A percentile compares a stretch with the other conserved stretches of the same genome.
Evolutionary conservation across 2,329 filamentous ascomycete genomes (phyloP).

Genomic region (Sporothrix schenckii): DNA sequence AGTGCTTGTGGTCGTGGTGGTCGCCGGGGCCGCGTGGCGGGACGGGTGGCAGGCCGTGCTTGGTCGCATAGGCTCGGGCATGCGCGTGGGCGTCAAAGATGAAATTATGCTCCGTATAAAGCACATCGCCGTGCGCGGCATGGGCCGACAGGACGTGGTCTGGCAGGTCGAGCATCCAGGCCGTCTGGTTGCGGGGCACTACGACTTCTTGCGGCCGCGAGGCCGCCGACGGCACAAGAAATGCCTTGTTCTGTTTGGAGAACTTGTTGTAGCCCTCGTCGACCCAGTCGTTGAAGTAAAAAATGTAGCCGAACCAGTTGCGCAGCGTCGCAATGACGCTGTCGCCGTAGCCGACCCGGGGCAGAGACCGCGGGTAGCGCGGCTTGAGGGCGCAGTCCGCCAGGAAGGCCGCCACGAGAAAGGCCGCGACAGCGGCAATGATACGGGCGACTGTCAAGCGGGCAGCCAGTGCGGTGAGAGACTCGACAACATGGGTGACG

Average conservation of each 20-base stretch:
- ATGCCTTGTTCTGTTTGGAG: conserved; percentile 48
- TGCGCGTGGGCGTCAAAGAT: conserved; percentile 43
- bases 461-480: background rate
- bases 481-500: background rate
- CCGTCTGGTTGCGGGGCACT: conserved; percentile 49
- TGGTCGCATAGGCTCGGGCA: background rate
- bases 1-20: background rate
- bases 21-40: background rate
- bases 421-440: conserved; percentile 39
- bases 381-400: conserved; percentile 48
- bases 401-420: conserved; percentile 47
- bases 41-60: conserved; percentile 9
- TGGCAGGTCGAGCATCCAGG: conserved; percentile 54
- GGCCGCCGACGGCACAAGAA: conserved; percentile 49
- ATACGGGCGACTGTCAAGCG: conserved; percentile 42
- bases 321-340: conserved; percentile 45
- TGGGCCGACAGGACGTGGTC: conserved; percentile 49
- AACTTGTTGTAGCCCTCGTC: conserved; percentile 51
- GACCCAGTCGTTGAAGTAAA: conserved; percentile 47
- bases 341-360: conserved; percentile 47
- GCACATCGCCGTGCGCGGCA: conserved; percentile 51
- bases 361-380: conserved; percentile 47
- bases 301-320: conserved; percentile 48
- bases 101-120: conserved; percentile 50
- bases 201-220: conserved; percentile 50